Percentiles rank a stretch among this genome's conserved stretches.
Evolutionary conservation across 208 protist species (phyloP).

Genomic region (Naegleria fowleri): DNA sequence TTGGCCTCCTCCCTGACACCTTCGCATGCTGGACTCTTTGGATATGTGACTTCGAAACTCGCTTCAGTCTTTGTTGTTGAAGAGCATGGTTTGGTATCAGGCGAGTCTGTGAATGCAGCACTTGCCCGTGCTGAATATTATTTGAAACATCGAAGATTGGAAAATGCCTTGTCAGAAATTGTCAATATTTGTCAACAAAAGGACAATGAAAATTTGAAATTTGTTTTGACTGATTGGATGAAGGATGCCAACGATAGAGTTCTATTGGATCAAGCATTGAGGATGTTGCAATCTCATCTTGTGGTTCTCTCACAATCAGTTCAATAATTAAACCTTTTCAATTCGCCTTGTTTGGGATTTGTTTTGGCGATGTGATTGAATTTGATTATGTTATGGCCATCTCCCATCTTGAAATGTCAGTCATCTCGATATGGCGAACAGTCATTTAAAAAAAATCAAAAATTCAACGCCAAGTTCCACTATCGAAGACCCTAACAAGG

Average conservation of each 20-base stretch:
- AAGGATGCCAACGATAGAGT: neutral
- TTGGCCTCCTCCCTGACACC: neutral
- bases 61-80: neutral
- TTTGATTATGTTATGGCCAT: no score
- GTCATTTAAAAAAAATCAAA: no score
- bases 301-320: neutral
- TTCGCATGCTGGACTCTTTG: neutral
- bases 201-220: neutral
- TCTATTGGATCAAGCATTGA: neutral
- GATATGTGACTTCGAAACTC: neutral
- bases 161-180: neutral
- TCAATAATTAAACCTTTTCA: neutral
- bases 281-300: neutral
- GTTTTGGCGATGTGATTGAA: no score
- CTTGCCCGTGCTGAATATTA: slow-evolving; percentile 10
- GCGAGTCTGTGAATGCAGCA: neutral
- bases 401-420: no score
- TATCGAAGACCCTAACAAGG: no score
- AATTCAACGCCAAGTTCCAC: no score
- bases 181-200: neutral
- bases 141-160: slow-evolving; percentile 7
- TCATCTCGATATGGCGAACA: no score
- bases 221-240: slow-evolving; percentile 18
- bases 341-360: no score
- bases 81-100: neutral